A percentile compares a stretch with the other conserved stretches of the same genome.
These are phyloP conservation scores for Eimeria acervulina DNA, from an alignment of 169 alveolate species.

Conservation along the genomic window DNA sequence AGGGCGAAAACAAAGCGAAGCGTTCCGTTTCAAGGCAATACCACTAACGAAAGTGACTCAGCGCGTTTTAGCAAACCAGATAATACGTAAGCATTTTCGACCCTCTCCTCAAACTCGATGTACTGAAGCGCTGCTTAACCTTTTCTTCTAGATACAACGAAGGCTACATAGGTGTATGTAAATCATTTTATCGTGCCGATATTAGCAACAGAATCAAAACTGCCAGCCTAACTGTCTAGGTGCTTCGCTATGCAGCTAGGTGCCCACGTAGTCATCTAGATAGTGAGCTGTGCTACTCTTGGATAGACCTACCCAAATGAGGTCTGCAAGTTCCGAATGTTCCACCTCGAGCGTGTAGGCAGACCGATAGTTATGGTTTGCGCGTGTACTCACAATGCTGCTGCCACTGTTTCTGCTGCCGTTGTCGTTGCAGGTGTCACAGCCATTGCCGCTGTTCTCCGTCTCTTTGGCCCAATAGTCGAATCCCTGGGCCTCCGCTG, in stretches of 20 bases:
- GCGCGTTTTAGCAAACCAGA: neutral
- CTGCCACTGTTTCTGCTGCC: neutral
- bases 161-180: neutral
- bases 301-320: constrained; percentile 58
- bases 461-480: constrained; percentile 75
- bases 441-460: neutral
- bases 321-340: constrained; percentile 78
- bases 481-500: constrained; percentile 62
- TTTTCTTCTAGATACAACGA: neutral
- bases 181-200: neutral
- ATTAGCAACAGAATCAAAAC: neutral
- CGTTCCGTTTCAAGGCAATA: neutral
- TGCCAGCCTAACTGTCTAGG: neutral
- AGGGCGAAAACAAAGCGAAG: neutral
- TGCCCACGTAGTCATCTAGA: neutral
- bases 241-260: neutral
- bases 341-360: constrained; percentile 66
- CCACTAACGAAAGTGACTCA: neutral
- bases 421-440: neutral
- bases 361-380: constrained; percentile 68
- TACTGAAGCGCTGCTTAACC: neutral
- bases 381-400: constrained; percentile 3
- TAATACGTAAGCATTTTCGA: neutral
- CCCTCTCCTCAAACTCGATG: neutral
- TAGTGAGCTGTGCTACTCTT: neutral